Percentiles rank a stretch among this genome's conserved stretches.
These are phyloP conservation scores for Collybia nuda DNA, from an alignment of 768 basidiomycete genomes.

Conservation along the genomic window DNA sequence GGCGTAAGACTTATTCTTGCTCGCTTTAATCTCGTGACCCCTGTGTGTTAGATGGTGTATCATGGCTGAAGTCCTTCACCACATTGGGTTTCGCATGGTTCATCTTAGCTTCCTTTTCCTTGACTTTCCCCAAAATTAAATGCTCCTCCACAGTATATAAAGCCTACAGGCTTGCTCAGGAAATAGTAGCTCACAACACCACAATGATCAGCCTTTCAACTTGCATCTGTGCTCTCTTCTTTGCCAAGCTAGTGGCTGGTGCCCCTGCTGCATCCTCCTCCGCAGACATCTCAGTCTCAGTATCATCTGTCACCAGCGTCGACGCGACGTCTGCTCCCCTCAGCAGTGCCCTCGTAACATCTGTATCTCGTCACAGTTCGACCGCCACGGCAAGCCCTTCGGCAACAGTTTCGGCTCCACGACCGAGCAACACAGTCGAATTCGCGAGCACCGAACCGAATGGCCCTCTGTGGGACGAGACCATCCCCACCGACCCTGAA, in stretches of 20 bases:
- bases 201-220: slow-evolving; percentile 36
- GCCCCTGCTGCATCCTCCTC: slow-evolving; percentile 26
- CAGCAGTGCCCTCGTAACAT: slow-evolving; percentile 10
- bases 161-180: background rate
- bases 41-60: no score
- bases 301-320: slow-evolving; percentile 13
- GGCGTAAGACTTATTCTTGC: no score
- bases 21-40: no score
- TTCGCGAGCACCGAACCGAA: slow-evolving; percentile 45
- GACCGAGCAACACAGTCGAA: slow-evolving; percentile 41
- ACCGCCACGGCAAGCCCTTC: slow-evolving; percentile 9
- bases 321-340: slow-evolving; percentile 15
- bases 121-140: no score
- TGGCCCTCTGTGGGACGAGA: slow-evolving; percentile 33
- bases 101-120: no score
- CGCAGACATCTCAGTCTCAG: background rate
- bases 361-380: background rate
- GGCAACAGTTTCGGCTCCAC: slow-evolving; percentile 17
- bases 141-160: background rate
- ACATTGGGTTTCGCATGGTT: no score
- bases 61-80: no score
- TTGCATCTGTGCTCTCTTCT: slow-evolving; percentile 32
- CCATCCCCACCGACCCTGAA: slow-evolving; percentile 21
- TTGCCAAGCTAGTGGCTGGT: slow-evolving; percentile 23
- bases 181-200: background rate